These are phyloP conservation scores for Phialophora verrucosa DNA, from an alignment of 2,329 filamentous ascomycete genomes.

Conservation along the genomic window DNA sequence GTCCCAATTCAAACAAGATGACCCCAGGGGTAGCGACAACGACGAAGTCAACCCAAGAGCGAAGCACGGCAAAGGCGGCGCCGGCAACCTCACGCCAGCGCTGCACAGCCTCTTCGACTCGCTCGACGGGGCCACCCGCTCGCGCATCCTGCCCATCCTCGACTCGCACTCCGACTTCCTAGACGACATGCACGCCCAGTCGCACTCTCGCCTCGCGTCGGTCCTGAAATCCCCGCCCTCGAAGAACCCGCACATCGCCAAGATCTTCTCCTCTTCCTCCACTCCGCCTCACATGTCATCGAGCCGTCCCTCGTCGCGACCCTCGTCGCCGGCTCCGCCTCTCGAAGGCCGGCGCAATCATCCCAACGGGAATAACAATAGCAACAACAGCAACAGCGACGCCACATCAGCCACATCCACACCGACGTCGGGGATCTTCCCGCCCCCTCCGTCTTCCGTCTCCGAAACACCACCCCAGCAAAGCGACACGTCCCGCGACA, in stretches of 20 bases:
- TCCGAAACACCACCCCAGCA: background rate
- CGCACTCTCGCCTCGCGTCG: conserved; percentile 60
- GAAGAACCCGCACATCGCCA: conserved; percentile 37
- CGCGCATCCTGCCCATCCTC: conserved; percentile 57
- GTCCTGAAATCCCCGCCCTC: conserved; percentile 56
- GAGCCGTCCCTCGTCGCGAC: conserved; percentile 18
- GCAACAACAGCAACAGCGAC: conserved; percentile 38
- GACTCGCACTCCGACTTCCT: conserved; percentile 69
- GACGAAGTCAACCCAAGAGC: conserved; percentile 5
- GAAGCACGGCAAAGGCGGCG: conserved; percentile 41
- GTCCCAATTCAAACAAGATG: conserved; percentile 57
- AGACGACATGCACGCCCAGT: conserved; percentile 59
- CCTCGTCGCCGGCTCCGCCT: conserved; percentile 27
- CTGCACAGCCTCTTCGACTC: conserved; percentile 52
- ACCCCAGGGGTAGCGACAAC: conserved; percentile 31
- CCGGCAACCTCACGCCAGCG: conserved; percentile 51
- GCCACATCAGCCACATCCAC: conserved; percentile 9
- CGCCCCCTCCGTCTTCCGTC: background rate
- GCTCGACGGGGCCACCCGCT: conserved; percentile 57
- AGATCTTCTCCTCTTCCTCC: conserved; percentile 28
- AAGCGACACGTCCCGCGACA: conserved; percentile 8
- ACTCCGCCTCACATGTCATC: conserved; percentile 23
- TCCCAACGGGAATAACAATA: background rate
- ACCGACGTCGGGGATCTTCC: conserved; percentile 7
- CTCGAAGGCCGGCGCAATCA: conserved; percentile 3